Conservation (phyloP, 495 filamentous ascomycete species). For the Chaetomium cochliodes region DNA sequence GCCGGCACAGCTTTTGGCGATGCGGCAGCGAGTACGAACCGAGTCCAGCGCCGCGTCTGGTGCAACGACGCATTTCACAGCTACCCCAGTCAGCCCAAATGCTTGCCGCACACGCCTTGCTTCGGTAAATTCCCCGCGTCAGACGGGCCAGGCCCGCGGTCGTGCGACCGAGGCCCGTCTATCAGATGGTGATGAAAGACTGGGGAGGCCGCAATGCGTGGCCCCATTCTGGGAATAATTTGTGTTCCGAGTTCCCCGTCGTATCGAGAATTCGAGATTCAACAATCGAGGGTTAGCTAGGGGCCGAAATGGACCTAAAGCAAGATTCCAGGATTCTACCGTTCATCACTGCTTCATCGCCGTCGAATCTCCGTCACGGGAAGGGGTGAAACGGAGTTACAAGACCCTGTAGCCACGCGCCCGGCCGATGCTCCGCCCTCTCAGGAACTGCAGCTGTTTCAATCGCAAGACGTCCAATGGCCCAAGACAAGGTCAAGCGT, state of each 20-base stretch:
- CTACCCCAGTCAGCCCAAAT: neutral
- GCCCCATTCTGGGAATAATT: neutral
- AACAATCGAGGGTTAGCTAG: neutral
- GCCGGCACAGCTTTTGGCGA: neutral
- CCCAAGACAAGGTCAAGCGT: neutral
- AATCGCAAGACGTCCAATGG: neutral
- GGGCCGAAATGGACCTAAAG: neutral
- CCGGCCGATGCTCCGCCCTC: neutral
- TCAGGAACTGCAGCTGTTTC: neutral
- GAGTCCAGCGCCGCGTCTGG: neutral
- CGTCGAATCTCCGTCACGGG: neutral
- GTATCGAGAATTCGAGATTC: neutral
- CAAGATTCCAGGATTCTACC: neutral
- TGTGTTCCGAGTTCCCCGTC: neutral
- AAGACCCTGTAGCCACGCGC: neutral
- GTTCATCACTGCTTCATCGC: neutral
- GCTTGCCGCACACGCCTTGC: neutral
- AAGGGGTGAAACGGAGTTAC: neutral
- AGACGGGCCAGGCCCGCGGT: constrained; percentile 7
- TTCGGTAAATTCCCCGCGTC: constrained; percentile 2
- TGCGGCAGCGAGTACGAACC: neutral
- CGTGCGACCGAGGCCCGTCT: neutral
- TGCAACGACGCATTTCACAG: neutral
- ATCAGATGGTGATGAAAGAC: constrained; percentile 18
- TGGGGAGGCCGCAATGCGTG: neutral